A percentile compares a stretch with the other conserved stretches of the same genome.
Conservation (phyloP, 495 filamentous ascomycete species). For the Talaromyces liani region DNA sequence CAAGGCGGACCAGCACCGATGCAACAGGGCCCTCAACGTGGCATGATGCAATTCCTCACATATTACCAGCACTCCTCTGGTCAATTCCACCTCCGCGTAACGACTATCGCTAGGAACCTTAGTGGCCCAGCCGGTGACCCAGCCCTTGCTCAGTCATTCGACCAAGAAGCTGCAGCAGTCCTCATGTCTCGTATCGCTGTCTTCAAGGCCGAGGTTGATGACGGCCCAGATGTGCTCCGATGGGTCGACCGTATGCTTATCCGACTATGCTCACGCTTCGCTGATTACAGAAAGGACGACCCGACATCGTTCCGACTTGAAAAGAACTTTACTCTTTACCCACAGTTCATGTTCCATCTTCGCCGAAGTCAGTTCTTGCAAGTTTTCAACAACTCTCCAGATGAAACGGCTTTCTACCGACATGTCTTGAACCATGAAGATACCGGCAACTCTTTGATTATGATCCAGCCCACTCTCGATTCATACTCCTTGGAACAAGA, state of each 20-base stretch:
- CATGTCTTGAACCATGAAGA: conserved; percentile 98
- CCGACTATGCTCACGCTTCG: conserved; percentile 89
- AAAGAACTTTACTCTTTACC: conserved; percentile 98
- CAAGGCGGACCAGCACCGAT: conserved; percentile 84
- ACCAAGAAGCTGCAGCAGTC: conserved; percentile 96
- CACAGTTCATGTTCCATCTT: conserved; percentile 99
- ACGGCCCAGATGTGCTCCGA: conserved; percentile 95
- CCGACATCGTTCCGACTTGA: conserved; percentile 95
- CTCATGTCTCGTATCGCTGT: conserved; percentile 98
- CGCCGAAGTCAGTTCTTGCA: conserved; percentile 96
- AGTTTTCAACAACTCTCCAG: conserved; percentile 98
- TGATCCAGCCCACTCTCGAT: conserved; percentile 98
- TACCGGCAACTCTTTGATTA: conserved; percentile 91
- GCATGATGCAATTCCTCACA: conserved; percentile 97
- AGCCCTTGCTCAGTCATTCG: conserved; percentile 95
- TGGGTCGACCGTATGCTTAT: conserved; percentile 99
- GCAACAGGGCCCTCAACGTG: conserved; percentile 80
- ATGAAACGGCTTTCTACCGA: conserved; percentile 97
- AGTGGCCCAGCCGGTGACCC: conserved; percentile 95
- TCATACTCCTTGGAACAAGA: conserved; percentile 96
- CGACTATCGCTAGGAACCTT: conserved; percentile 84
- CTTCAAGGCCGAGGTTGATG: conserved; percentile 98
- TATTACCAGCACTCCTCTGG: conserved; percentile 98
- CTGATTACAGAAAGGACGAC: conserved; percentile 98
- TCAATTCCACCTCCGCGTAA: conserved; percentile 91